Conservation (phyloP, 352 stramenopile genomes). For the Globisporangium rhizosaccharum region DNA sequence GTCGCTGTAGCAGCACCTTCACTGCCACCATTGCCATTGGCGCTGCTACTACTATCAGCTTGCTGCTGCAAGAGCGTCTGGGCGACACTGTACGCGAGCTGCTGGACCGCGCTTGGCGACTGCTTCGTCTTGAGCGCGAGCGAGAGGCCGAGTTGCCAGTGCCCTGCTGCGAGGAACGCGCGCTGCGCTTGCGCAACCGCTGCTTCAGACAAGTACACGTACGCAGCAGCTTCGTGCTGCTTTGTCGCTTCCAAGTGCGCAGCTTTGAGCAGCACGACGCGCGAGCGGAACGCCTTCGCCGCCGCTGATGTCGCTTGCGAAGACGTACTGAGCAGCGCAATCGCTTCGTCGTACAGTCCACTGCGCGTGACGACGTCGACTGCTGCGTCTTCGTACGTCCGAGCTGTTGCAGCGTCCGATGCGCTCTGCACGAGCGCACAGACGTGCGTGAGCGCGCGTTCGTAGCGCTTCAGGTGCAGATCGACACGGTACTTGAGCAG, state of each 20-base stretch:
- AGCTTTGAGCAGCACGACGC: slow-evolving; percentile 47
- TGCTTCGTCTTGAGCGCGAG: slow-evolving; percentile 29
- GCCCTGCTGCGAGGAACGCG: slow-evolving; percentile 45
- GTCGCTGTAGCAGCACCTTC: neutral
- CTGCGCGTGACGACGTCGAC: slow-evolving; percentile 38
- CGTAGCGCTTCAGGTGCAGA: slow-evolving; percentile 34
- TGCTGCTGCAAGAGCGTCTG: slow-evolving; percentile 35
- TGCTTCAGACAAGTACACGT: slow-evolving; percentile 49
- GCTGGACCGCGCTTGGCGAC: slow-evolving; percentile 18
- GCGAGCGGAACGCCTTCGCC: slow-evolving; percentile 21
- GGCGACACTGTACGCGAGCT: slow-evolving; percentile 45
- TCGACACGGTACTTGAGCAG: slow-evolving; percentile 63
- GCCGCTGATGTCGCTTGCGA: slow-evolving; percentile 2
- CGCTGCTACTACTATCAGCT: slow-evolving; percentile 11
- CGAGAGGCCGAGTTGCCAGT: slow-evolving; percentile 62
- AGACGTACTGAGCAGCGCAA: slow-evolving; percentile 32
- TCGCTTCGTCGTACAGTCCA: slow-evolving; percentile 44
- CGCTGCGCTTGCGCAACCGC: slow-evolving; percentile 35
- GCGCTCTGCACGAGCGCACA: slow-evolving; percentile 18
- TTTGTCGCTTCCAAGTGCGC: slow-evolving; percentile 32
- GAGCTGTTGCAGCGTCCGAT: slow-evolving; percentile 7
- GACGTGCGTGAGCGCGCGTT: slow-evolving; percentile 42
- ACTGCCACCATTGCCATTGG: slow-evolving; percentile 10
- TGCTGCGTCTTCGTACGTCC: slow-evolving; percentile 25
- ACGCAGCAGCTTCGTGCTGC: slow-evolving; percentile 47